Evolutionary conservation across 352 stramenopile species (phyloP).

Genomic region (Phytophthora pluvialis): DNA sequence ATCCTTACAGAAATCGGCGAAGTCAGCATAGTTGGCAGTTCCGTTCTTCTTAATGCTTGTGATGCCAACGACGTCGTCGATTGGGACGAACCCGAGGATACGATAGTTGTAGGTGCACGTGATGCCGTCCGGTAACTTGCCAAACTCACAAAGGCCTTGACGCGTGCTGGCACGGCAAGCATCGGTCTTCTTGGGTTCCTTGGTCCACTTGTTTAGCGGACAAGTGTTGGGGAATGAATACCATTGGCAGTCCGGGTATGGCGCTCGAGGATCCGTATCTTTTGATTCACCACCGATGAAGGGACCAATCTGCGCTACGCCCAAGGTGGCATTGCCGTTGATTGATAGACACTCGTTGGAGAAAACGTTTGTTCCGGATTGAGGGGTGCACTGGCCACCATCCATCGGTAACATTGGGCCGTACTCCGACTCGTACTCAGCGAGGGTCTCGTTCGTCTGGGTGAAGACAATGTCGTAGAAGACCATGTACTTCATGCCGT

Average conservation of each 20-base stretch:
- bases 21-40: constrained; percentile 30
- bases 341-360: constrained; percentile 22
- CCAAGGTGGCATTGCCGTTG: constrained; percentile 29
- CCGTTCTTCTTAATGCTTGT: constrained; percentile 46
- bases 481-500: constrained; percentile 71
- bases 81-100: constrained; percentile 62
- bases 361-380: constrained; percentile 21
- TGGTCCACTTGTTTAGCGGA: constrained; percentile 41
- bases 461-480: constrained; percentile 71
- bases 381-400: constrained; percentile 53
- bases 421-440: constrained; percentile 52
- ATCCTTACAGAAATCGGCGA: constrained; percentile 62
- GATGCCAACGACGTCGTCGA: constrained; percentile 82
- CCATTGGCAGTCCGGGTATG: constrained; percentile 67
- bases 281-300: constrained; percentile 47
- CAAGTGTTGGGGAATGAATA: constrained; percentile 75
- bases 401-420: constrained; percentile 68
- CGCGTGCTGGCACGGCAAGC: constrained; percentile 39
- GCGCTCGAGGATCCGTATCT: constrained; percentile 46
- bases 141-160: constrained; percentile 47
- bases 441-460: constrained; percentile 52
- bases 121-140: constrained; percentile 53
- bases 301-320: constrained; percentile 35
- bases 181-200: constrained; percentile 41
- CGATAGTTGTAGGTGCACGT: constrained; percentile 71